These are phyloP conservation scores for Moesziomyces sp. DNA, from an alignment of 1,284 basidiomycete genomes.

Conservation along the genomic window DNA sequence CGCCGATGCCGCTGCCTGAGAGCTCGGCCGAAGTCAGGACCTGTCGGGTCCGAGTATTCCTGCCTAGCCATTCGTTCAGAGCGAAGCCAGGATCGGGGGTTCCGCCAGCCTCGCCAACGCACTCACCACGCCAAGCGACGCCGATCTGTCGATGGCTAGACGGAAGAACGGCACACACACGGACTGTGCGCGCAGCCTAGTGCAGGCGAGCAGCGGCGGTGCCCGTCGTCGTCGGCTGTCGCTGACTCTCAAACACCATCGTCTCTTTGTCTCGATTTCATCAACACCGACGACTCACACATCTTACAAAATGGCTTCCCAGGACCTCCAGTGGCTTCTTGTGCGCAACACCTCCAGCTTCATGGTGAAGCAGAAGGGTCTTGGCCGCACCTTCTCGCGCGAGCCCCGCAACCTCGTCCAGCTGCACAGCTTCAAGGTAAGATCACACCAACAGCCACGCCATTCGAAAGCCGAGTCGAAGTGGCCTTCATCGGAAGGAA, in stretches of 20 bases:
- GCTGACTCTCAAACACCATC: conserved; percentile 30
- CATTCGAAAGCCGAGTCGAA: too few species aligned
- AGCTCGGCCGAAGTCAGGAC: neutral
- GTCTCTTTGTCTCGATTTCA: conserved; percentile 9
- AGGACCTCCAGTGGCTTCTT: conserved; percentile 67
- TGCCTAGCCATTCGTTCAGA: neutral
- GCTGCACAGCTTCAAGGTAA: conserved; percentile 67
- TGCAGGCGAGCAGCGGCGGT: neutral
- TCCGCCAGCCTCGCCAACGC: neutral
- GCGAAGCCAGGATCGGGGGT: neutral
- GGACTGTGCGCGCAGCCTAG: too few species aligned
- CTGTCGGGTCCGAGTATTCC: neutral
- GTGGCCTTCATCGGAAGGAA: too few species aligned
- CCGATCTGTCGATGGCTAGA: neutral
- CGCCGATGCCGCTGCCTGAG: neutral
- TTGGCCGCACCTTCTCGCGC: conserved; percentile 65
- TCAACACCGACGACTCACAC: neutral
- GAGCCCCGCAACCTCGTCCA: conserved; percentile 63
- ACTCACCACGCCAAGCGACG: neutral
- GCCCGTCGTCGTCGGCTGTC: neutral
- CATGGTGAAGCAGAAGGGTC: conserved; percentile 67
- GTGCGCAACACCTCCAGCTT: conserved; percentile 60
- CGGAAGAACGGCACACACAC: neutral
- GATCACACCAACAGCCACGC: conserved; percentile 2
- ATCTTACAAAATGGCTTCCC: conserved; percentile 53